Percentiles rank a stretch among this genome's conserved stretches.
phyloP scores from a whole-genome alignment of 768 basidiomycete genomes.

The Stropharia rugosoannulata region DNA sequence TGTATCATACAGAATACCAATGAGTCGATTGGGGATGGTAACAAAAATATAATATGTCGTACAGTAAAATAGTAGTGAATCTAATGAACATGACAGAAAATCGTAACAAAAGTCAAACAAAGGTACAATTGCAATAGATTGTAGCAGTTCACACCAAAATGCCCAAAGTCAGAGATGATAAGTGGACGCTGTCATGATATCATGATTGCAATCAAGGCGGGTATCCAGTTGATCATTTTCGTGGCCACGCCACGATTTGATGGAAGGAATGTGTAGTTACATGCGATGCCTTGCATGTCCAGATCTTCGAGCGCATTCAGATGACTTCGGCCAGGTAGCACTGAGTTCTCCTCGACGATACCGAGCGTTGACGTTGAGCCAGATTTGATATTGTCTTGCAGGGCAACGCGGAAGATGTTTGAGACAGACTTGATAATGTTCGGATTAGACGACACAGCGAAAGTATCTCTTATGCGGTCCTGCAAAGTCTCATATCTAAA shows the following conservation, averaged over 20 bases:
- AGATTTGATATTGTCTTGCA: conserved; percentile 47
- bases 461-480: conserved; percentile 71
- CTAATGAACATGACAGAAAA: background rate
- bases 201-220: conserved; percentile 40
- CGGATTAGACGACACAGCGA: conserved; percentile 71
- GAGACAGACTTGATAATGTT: conserved; percentile 69
- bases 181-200: conserved; percentile 16
- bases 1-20: background rate
- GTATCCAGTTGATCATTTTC: conserved; percentile 76
- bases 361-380: conserved; percentile 66
- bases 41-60: background rate
- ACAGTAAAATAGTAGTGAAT: background rate
- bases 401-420: conserved; percentile 70
- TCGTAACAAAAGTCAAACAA: background rate
- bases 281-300: conserved; percentile 74
- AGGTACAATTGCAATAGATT: background rate
- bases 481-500: conserved; percentile 73
- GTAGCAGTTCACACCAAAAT: background rate
- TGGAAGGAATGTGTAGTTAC: conserved; percentile 69
- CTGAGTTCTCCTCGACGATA: conserved; percentile 55
- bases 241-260: conserved; percentile 52
- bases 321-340: conserved; percentile 52
- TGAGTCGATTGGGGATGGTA: background rate
- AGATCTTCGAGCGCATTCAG: conserved; percentile 65
- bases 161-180: too few relatives aligned